Evolutionary conservation across 768 basidiomycete genomes (phyloP), one percentile per base, ranked within the genome.

Genomic region (Saitozyma podzolica): DNA sequence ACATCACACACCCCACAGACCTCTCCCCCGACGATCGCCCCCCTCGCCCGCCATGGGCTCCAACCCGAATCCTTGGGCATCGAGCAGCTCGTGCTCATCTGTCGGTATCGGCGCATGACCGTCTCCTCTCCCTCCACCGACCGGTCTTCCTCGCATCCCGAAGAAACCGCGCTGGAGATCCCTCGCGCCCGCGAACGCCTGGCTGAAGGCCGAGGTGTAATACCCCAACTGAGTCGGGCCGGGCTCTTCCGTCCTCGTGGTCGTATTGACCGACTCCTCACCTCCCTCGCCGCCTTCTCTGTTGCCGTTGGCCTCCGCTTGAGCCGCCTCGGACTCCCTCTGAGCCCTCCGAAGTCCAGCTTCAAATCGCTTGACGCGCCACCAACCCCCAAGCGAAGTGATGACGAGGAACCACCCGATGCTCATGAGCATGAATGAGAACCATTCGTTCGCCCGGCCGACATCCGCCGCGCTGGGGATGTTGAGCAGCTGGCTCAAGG

Each of bases 341-440:
- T 74, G 71, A 43, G 69, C 69, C 8, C 41, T 50, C 39, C 57
- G 48, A 37, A 74, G 64, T 0, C 66, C 68, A 19, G 61, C 37
- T 66, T 77, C 78, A 61, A 79, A 79, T 41, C 78, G 57, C 57
- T 76, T 79, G 4, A 79, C 78, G 40, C 78, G 50, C 78, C 78
- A 80, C 65, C 69, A 96, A 9, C 89, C 87, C 40, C 92, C 85
- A 58, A 89, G 60, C 42, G 90, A 91, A 0, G 91, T 89, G 41
- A 96, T 83, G 40, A 97, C 83, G 20, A 97, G 82, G 83, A 95
- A 92, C 93, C 93, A 96, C 16, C 62, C 94, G 50, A 93, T 70
- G 0, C 89, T 90, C 89, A 98, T 95, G 74, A 97, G 84, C 58
- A 94, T 78, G 81, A 96, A 92, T 2, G 92, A 88, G 50, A 97